These are phyloP conservation scores for Thymus mandschuricus DNA, from an alignment of 257 asterid genomes.

Conservation along the genomic window DNA sequence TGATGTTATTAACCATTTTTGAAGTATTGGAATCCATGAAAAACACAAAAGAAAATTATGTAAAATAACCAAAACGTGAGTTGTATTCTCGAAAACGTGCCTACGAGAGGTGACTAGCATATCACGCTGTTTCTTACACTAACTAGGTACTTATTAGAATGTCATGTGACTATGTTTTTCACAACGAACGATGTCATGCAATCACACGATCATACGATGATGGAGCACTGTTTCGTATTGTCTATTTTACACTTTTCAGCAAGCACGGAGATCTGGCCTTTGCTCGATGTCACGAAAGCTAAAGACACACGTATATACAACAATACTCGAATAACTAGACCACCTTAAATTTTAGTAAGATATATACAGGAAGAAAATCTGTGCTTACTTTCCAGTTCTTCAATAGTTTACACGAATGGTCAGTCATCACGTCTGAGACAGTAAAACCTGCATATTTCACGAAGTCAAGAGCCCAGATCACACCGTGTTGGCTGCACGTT, in stretches of 20 bases:
- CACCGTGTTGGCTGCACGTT: neutral
- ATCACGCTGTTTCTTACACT: too few species aligned
- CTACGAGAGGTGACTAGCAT: too few species aligned
- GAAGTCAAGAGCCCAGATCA: conserved; percentile 6
- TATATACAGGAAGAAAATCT: neutral
- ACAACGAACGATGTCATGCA: too few species aligned
- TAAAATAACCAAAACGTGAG: too few species aligned
- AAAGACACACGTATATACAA: neutral
- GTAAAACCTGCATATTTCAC: neutral
- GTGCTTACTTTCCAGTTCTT: neutral
- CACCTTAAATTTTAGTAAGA: neutral
- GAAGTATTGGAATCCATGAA: too few species aligned
- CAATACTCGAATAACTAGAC: neutral
- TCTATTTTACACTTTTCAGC: neutral
- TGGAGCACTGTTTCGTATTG: too few species aligned
- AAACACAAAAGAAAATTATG: too few species aligned
- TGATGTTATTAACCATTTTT: too few species aligned
- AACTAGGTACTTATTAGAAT: too few species aligned
- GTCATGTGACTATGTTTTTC: too few species aligned
- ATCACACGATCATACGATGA: too few species aligned
- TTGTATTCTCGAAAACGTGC: too few species aligned
- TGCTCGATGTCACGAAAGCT: neutral
- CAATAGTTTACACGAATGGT: neutral
- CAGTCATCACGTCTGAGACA: neutral
- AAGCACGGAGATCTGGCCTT: neutral